Evolutionary conservation across 2,329 filamentous ascomycete genomes (phyloP).

Genomic region (Aureobasidium leucospermi): DNA sequence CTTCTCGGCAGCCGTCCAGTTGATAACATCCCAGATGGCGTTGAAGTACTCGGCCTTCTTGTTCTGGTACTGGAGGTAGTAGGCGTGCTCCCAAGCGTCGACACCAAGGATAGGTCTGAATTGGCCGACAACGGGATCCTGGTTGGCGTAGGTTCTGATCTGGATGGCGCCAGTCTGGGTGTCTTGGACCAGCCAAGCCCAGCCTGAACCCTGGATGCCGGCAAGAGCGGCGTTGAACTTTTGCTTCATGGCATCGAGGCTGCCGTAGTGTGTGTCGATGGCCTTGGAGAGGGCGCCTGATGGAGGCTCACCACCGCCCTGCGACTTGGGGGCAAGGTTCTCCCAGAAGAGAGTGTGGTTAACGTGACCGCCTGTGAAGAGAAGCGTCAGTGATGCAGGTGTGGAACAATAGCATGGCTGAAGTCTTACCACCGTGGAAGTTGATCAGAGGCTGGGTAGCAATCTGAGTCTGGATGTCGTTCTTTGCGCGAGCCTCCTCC

Average conservation of each 20-base stretch:
- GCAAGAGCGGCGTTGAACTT: constrained; percentile 58
- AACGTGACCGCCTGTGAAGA: constrained; percentile 49
- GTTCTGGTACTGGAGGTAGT: constrained; percentile 95
- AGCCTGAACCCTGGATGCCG: constrained; percentile 58
- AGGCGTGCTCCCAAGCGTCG: constrained; percentile 94
- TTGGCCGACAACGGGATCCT: constrained; percentile 80
- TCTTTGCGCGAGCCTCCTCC: constrained; percentile 47
- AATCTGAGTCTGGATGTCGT: constrained; percentile 49
- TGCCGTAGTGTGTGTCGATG: constrained; percentile 54
- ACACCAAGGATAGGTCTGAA: constrained; percentile 78
- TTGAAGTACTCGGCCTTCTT: constrained; percentile 93
- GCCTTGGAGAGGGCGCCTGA: constrained; percentile 49
- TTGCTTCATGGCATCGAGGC: constrained; percentile 52
- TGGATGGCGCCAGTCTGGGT: constrained; percentile 52
- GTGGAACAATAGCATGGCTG: constrained; percentile 3
- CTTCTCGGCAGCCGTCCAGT: constrained; percentile 86
- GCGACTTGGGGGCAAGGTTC: constrained; percentile 59
- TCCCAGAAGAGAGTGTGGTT: constrained; percentile 65
- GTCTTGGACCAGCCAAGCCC: constrained; percentile 58
- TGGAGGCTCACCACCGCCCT: constrained; percentile 60
- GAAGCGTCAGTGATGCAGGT: background rate
- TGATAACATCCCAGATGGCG: constrained; percentile 89
- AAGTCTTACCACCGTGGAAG: constrained; percentile 52
- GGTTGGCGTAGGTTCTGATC: constrained; percentile 71
- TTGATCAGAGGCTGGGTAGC: constrained; percentile 53